Base-by-base conservation (phyloP, 2,329 filamentous ascomycete genomes). In the Cadophora luteo-olivacea region DNA sequence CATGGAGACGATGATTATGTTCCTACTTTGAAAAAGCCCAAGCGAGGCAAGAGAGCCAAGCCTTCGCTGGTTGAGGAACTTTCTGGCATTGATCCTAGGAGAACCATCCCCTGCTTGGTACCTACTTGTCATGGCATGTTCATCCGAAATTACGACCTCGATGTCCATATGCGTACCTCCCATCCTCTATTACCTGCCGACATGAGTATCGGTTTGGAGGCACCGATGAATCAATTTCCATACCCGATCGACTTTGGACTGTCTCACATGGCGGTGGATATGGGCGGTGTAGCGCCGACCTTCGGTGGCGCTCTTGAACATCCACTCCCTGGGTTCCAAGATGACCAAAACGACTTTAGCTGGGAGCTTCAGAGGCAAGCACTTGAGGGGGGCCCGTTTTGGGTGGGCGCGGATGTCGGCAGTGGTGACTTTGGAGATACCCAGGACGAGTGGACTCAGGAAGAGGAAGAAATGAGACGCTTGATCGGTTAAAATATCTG, bases 71-170 rank as follows among this genome's bases (percentile, higher is more conserved):
- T 86, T 24, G 79, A 83, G 4, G 76, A 84, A 45, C 82, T 90
- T 24, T 88, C 87, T 0, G 88, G 88, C 7, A 78, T 83, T 65
- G 83, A 84, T 65, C 67, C 72, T 7, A 72, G 68, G 58, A 82
- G 81, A 51, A 81, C 81, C 19, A 85, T 89, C 33, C 67, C 81
- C 1, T 91, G 88, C 75, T 76, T 86, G 6, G 75, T 84, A 24
- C 73, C 78, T 3, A 77, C 76, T 6, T 91, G 88, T 74, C 77
- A 79, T n/a, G 80, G 83, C 72, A 82, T 83, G 55, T 90, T 90
- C 79, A 82, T 82, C 67, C 82, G 85, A 57, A 84, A 87, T 48
- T 85, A 86, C 70, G 86, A 90, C 74, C 80, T 89, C 4, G 83
- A 84, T 71, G 78, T 84, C 7, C 88, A 91, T 74, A 81, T 87